Percentiles rank a stretch among this genome's conserved stretches.
Conservation (phyloP, 2,329 filamentous ascomycete species). For the Rhytidhysteron rufulum region DNA sequence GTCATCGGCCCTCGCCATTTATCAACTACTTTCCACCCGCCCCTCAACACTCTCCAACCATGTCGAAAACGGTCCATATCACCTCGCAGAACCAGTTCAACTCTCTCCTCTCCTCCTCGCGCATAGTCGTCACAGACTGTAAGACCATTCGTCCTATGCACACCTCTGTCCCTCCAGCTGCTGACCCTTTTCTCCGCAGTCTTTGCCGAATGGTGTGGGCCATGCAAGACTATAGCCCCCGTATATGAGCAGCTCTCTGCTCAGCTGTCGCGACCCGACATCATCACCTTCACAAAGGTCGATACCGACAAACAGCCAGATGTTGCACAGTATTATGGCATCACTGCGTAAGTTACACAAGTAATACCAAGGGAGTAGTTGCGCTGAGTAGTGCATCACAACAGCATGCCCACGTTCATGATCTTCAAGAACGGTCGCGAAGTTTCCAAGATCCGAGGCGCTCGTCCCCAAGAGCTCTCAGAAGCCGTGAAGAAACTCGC, state of each 20-base stretch:
- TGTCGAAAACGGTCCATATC: conserved; percentile 44
- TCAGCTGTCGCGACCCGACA: conserved; percentile 65
- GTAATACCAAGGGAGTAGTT: neutral
- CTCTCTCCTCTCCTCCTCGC: conserved; percentile 66
- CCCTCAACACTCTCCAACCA: conserved; percentile 25
- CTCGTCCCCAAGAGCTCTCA: conserved; percentile 67
- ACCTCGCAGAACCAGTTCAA: conserved; percentile 39
- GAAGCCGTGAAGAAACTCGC: conserved; percentile 68
- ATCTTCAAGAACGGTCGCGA: conserved; percentile 67
- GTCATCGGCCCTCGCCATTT: neutral
- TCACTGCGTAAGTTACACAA: conserved; percentile 56
- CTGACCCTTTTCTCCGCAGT: conserved; percentile 51
- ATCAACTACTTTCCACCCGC: conserved; percentile 10
- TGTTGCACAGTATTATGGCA: conserved; percentile 67
- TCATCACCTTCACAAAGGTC: conserved; percentile 82
- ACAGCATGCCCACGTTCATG: conserved; percentile 83
- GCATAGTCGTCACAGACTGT: conserved; percentile 87
- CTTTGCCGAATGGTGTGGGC: conserved; percentile 81
- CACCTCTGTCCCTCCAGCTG: conserved; percentile 14
- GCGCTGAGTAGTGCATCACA: no score
- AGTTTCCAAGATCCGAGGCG: conserved; percentile 68
- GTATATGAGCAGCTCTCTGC: conserved; percentile 73
- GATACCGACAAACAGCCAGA: conserved; percentile 75
- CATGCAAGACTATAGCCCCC: conserved; percentile 80
- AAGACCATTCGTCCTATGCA: conserved; percentile 45